Evolutionary conservation across 2,329 filamentous ascomycete species (phyloP), one percentile per base, ranked within the genome.

Genomic region (Apiospora kogelbergensis): DNA sequence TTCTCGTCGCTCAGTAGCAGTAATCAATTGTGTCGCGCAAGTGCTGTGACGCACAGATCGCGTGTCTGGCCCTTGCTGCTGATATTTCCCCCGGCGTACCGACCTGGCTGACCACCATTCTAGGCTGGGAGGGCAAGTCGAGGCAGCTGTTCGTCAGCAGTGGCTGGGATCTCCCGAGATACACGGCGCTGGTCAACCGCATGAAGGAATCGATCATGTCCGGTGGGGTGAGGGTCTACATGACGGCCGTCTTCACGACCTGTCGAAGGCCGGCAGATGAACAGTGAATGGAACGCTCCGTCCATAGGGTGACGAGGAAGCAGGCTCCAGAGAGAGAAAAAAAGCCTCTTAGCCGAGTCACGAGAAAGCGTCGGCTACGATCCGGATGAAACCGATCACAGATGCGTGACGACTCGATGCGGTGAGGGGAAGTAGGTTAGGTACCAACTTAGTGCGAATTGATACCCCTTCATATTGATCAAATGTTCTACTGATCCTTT

Each of bases 51-150:
- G 4, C 53, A 60, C 17, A n/a, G 17, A n/a, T 9, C 3, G 11
- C 30, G 6, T 20, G 6, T 15, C n/a, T n/a, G n/a, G n/a, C n/a
- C n/a, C 6, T 46, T 9, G 6, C 26, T 20, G 6, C 9, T 30
- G 24, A 57, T 57, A 10, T 13, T 6, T 44, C n/a, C n/a, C n/a
- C n/a, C n/a, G n/a, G 24, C 13, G 37, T 30, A 11, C 4, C 40
- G 26, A 65, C 0, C 15, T 45, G 41, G 33, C 63, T 26, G 63
- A 26, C 24, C 17, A 5, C 0, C 6, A n/a, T 37, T 60, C 53
- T 13, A 65, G 63, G 63, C 44, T 65, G 63, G 63, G 63, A 65
- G 63, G 44, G 40, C 24, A 65, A 45, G 41, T 44, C 63, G 5
- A 42, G 44, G 63, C 41, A 65, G 20, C 63, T 65, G 6, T 65